Conservation (phyloP, 805 yeast species). For the Wickerhamomyces ciferrii region DNA sequence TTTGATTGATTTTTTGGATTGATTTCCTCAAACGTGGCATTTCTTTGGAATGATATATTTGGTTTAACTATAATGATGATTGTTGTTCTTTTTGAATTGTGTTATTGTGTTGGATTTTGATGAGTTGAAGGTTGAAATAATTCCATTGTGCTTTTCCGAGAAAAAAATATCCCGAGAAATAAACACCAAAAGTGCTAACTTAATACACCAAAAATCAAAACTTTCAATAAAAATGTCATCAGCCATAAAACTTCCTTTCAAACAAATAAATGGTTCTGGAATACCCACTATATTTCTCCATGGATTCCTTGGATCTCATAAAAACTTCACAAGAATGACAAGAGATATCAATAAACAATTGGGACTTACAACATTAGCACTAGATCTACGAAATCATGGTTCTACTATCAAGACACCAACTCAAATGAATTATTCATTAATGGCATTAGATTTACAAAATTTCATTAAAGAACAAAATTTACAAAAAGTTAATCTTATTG, state of each 20-base stretch:
- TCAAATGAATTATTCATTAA: constrained; percentile 29
- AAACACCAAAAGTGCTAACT: background rate
- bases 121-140: no score
- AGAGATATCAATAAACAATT: constrained; percentile 27
- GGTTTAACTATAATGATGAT: no score
- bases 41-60: no score
- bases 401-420: constrained; percentile 37
- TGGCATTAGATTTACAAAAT: constrained; percentile 9
- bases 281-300: constrained; percentile 43
- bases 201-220: background rate
- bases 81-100: background rate
- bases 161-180: no score
- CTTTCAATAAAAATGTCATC: background rate
- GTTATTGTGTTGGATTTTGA: background rate
- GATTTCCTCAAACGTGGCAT: constrained; percentile 13
- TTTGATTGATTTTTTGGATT: constrained; percentile 10
- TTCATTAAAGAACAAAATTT: constrained; percentile 15
- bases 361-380: constrained; percentile 30
- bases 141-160: no score
- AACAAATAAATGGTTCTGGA: background rate
- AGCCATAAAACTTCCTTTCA: constrained; percentile 6
- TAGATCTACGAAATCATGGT: constrained; percentile 58
- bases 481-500: constrained; percentile 29
- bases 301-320: constrained; percentile 48
- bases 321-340: constrained; percentile 36